Percentiles rank a stretch among this genome's conserved stretches.
Evolutionary conservation across 2,329 filamentous ascomycete genomes (phyloP).

Genomic region (Cercospora sp.): DNA sequence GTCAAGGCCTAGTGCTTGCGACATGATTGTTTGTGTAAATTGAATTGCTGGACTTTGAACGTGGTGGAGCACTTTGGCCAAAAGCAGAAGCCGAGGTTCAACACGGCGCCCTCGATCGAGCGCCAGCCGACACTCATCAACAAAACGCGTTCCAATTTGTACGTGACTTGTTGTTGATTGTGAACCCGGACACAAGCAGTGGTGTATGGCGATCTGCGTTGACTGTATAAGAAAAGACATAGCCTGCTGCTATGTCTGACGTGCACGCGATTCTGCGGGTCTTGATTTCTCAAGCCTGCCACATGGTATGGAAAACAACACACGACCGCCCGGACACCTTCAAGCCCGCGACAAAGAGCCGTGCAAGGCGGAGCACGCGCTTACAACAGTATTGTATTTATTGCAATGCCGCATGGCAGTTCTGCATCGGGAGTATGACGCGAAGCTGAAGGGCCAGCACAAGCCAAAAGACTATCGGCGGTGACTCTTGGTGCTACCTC

Average conservation of each 20-base stretch:
- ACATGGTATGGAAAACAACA: background rate
- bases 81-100: constrained; percentile 9
- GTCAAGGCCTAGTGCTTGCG: constrained; percentile 48
- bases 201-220: background rate
- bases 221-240: background rate
- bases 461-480: background rate
- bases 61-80: background rate
- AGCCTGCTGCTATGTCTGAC: background rate
- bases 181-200: background rate
- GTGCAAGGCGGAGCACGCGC: background rate
- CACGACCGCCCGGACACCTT: background rate
- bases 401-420: background rate
- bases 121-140: background rate
- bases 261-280: background rate
- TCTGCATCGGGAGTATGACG: background rate
- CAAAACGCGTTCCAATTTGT: background rate
- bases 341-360: background rate
- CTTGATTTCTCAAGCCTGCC: background rate
- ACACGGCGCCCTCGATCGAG: background rate
- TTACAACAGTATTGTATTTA: background rate
- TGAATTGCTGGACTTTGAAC: background rate
- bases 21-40: constrained; percentile 22
- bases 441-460: background rate
- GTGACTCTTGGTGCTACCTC: background rate
- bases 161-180: background rate